Evolutionary conservation across 768 basidiomycete genomes (phyloP).

Genomic region (Mycena filopes): DNA sequence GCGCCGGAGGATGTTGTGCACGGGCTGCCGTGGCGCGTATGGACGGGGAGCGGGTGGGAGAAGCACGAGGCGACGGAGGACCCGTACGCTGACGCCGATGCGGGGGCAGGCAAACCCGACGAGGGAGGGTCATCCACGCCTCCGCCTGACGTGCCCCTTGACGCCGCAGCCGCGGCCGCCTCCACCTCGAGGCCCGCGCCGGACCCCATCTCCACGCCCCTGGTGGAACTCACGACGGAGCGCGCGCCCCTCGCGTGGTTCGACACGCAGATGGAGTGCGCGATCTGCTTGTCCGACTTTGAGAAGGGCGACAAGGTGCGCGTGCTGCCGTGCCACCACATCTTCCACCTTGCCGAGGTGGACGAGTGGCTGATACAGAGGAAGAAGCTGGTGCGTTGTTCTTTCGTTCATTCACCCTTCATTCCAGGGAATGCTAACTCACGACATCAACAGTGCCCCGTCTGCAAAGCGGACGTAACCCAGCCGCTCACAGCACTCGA

Average conservation of each 20-base stretch:
- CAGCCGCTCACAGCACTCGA: constrained; percentile 48
- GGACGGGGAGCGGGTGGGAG: constrained; percentile 85
- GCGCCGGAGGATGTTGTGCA: constrained; percentile 86
- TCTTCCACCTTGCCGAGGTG: constrained; percentile 93
- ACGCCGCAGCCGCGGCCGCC: no score
- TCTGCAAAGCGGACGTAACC: constrained; percentile 94
- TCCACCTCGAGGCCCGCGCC: constrained; percentile 52
- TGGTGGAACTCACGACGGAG: no score
- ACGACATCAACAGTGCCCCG: constrained; percentile 71
- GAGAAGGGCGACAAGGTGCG: constrained; percentile 89
- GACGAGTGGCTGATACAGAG: constrained; percentile 93
- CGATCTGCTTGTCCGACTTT: constrained; percentile 92
- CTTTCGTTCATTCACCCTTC: constrained; percentile 31
- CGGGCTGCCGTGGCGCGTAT: constrained; percentile 83
- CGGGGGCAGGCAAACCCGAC: not conserved
- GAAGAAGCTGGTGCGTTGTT: constrained; percentile 84
- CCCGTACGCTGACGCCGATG: constrained; percentile 7
- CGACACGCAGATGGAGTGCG: constrained; percentile 86
- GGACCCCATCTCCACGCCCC: constrained; percentile 35
- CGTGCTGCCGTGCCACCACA: constrained; percentile 92
- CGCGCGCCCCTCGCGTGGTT: constrained; percentile 72
- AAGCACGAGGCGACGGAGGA: constrained; percentile 67
- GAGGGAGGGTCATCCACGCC: constrained; percentile 23
- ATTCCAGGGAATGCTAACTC: constrained; percentile 21
- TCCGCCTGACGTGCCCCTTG: no score